A percentile compares a stretch with the other conserved stretches of the same genome.
Conservation (phyloP, 345 rosid genomes). For the Hypericum androsaemum region DNA sequence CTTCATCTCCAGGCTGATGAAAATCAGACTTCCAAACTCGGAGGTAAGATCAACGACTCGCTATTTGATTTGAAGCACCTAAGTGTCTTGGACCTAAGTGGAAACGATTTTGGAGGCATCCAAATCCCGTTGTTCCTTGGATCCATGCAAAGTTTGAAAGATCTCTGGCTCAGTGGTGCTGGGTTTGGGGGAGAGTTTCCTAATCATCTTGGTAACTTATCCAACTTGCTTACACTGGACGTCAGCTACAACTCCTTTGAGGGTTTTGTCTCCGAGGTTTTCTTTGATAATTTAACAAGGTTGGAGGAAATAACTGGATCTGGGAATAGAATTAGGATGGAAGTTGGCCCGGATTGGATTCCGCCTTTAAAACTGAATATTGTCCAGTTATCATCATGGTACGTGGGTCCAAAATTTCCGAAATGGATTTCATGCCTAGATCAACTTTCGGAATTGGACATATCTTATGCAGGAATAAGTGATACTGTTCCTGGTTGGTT, state of each 20-base stretch:
- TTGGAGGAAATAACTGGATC: background rate
- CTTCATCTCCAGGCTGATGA: conserved; percentile 20
- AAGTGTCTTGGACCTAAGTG: conserved; percentile 15
- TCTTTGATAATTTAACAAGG: conserved; percentile 2
- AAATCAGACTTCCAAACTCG: too few species aligned
- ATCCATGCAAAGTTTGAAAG: conserved; percentile 9
- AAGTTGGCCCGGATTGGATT: conserved; percentile 3
- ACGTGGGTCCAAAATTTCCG: conserved; percentile 11
- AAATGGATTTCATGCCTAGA: too few species aligned
- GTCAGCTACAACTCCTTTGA: conserved; percentile 9
- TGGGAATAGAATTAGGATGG: background rate
- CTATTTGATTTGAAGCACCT: conserved; percentile 13
- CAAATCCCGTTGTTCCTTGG: conserved; percentile 15
- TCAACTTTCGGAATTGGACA: too few species aligned
- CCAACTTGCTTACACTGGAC: conserved; percentile 1
- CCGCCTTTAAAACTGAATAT: conserved; percentile 4
- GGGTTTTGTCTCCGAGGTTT: conserved; percentile 9
- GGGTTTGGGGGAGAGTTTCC: conserved; percentile 6
- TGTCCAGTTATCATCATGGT: conserved; percentile 1
- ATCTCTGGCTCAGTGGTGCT: conserved; percentile 18
- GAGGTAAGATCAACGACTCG: too few species aligned
- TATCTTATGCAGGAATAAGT: too few species aligned
- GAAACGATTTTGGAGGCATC: conserved; percentile 15
- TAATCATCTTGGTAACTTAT: conserved; percentile 12
- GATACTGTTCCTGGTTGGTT: too few species aligned